Evolutionary conservation across 1,284 basidiomycete genomes (phyloP).

Genomic region (Naganishia cerealis): DNA sequence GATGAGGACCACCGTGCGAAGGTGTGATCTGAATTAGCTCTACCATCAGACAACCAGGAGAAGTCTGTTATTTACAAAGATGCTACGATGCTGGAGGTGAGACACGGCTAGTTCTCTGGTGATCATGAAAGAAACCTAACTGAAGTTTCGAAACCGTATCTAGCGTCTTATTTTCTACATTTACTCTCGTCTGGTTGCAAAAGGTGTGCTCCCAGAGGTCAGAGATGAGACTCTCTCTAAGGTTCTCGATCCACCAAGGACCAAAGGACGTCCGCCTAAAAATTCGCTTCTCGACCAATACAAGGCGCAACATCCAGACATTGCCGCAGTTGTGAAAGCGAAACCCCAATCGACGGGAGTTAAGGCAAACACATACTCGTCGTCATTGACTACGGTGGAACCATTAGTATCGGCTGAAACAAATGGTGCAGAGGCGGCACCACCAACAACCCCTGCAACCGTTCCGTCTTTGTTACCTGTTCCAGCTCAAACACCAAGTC

Average conservation of each 20-base stretch:
- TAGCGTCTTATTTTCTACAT: conserved; percentile 41
- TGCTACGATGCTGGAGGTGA: conserved; percentile 47
- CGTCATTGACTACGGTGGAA: background rate
- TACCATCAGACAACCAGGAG: conserved; percentile 50
- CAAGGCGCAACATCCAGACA: conserved; percentile 23
- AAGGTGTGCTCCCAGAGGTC: conserved; percentile 36
- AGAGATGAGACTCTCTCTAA: conserved; percentile 6
- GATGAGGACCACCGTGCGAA: conserved; percentile 27
- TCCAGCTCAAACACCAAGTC: background rate
- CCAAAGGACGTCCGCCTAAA: conserved; percentile 23
- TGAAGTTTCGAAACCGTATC: background rate
- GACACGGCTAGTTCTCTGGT: background rate
- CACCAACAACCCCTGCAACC: background rate
- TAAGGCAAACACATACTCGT: background rate
- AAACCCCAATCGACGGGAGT: background rate
- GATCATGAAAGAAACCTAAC: background rate
- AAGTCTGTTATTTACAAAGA: conserved; percentile 47
- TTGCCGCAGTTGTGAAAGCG: conserved; percentile 12
- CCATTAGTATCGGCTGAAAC: background rate
- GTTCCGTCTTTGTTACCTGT: background rate
- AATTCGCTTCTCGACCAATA: conserved; percentile 26
- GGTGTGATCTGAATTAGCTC: background rate
- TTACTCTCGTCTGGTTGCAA: conserved; percentile 40
- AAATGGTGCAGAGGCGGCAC: background rate
- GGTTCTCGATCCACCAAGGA: conserved; percentile 17